Evolutionary conservation across 352 stramenopile genomes (phyloP).

Genomic region (Phytophthora brassicae): DNA sequence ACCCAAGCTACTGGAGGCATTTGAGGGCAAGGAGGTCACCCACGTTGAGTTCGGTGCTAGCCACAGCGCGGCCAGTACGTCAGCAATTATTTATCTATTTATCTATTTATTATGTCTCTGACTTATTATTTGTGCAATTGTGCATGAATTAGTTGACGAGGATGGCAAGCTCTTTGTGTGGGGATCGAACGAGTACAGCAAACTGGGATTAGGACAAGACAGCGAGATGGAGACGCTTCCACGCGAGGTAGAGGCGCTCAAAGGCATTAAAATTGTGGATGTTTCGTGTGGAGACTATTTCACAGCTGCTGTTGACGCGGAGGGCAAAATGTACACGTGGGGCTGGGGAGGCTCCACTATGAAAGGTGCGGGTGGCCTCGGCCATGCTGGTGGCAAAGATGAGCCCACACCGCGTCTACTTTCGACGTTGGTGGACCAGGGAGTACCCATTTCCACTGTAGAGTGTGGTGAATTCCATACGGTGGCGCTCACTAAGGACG

Average conservation of each 20-base stretch:
- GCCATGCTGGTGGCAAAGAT: constrained; percentile 74
- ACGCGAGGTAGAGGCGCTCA: constrained; percentile 63
- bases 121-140: constrained; percentile 8
- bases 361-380: constrained; percentile 74
- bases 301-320: constrained; percentile 80
- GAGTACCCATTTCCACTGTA: constrained; percentile 69
- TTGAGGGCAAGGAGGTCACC: constrained; percentile 63
- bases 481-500: constrained; percentile 84
- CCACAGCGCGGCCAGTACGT: constrained; percentile 81
- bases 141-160: constrained; percentile 53
- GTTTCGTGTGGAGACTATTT: constrained; percentile 87
- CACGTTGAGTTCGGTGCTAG: constrained; percentile 76
- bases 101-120: constrained; percentile 5
- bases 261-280: constrained; percentile 77
- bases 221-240: constrained; percentile 59
- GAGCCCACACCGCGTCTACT: constrained; percentile 71
- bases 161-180: constrained; percentile 73
- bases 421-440: constrained; percentile 75
- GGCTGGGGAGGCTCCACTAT: constrained; percentile 87
- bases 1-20: constrained; percentile 68
- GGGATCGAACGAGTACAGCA: constrained; percentile 91
- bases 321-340: constrained; percentile 92
- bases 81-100: neutral
- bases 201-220: constrained; percentile 60
- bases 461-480: constrained; percentile 90